phyloP scores from a whole-genome alignment of 371 early-diverging fungal genomes.

The Globomyces sp. region DNA sequence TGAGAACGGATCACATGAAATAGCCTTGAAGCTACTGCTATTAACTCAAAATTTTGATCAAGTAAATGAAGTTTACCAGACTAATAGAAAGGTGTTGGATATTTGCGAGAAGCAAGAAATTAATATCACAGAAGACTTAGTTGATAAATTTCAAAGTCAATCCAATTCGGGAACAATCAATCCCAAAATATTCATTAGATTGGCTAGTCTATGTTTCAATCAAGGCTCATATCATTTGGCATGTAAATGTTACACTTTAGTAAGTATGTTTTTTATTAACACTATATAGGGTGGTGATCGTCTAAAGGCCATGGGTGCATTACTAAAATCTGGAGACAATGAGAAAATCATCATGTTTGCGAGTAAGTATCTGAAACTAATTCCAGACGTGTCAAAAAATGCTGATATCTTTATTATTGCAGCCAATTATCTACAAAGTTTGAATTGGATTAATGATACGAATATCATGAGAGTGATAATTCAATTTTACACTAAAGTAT shows the following conservation, averaged over 20 bases:
- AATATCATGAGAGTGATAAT: slow-evolving; percentile 49
- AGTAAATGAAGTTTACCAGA: not conserved
- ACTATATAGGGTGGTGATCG: slow-evolving; percentile 43
- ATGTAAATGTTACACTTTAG: slow-evolving; percentile 50
- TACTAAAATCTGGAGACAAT: slow-evolving; percentile 48
- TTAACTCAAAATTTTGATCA: slow-evolving; percentile 25
- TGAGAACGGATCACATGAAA: not conserved
- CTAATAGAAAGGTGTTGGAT: slow-evolving; percentile 19
- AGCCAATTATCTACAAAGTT: slow-evolving; percentile 54
- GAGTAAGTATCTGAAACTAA: slow-evolving; percentile 25
- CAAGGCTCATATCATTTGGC: slow-evolving; percentile 44
- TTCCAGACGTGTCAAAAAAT: slow-evolving; percentile 27
- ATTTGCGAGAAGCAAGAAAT: slow-evolving; percentile 25
- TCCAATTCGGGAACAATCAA: not conserved
- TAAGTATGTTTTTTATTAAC: slow-evolving; percentile 2
- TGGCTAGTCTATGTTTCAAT: slow-evolving; percentile 44
- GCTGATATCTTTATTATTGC: slow-evolving; percentile 54
- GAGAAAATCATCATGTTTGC: slow-evolving; percentile 57
- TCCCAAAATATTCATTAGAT: not conserved
- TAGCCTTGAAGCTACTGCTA: slow-evolving; percentile 10
- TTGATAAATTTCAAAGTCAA: slow-evolving; percentile 15
- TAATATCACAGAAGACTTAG: slow-evolving; percentile 26
- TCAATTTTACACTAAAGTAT: slow-evolving; percentile 53
- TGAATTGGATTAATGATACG: slow-evolving; percentile 49
- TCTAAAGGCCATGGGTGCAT: slow-evolving; percentile 49